phyloP scores from a whole-genome alignment of 2,329 filamentous ascomycete genomes.

The Claviceps arundinis region DNA sequence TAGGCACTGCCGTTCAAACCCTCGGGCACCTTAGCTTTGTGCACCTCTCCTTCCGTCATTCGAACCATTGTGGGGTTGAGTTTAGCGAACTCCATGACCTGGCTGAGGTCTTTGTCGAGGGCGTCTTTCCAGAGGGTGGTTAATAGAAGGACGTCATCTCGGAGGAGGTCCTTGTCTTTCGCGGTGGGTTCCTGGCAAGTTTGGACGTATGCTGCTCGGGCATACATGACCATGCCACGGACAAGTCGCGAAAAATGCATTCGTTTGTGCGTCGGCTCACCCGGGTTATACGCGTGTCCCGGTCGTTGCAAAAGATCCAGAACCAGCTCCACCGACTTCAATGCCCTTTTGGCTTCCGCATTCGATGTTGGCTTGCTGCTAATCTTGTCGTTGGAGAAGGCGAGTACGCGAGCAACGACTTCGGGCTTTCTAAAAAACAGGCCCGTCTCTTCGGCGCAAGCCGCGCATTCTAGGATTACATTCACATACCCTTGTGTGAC shows the following conservation, averaged over 20 bases:
- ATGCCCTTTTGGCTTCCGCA: conserved; percentile 24
- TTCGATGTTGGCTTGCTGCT: conserved; percentile 18
- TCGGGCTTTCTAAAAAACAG: conserved; percentile 29
- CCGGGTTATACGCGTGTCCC: conserved; percentile 19
- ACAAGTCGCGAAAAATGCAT: conserved; percentile 15
- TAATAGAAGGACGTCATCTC: conserved; percentile 17
- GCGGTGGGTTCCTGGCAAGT: conserved; percentile 12
- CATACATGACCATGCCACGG: conserved; percentile 19
- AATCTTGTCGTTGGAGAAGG: conserved; percentile 24
- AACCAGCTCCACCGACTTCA: conserved; percentile 32
- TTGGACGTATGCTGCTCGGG: conserved; percentile 14
- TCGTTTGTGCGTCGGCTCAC: conserved; percentile 8
- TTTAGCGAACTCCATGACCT: conserved; percentile 12
- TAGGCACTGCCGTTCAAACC: conserved; percentile 15
- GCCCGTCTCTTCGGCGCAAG: conserved; percentile 31
- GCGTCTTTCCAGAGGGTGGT: conserved; percentile 14
- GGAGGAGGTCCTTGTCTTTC: conserved; percentile 13
- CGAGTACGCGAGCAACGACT: conserved; percentile 19
- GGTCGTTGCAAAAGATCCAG: conserved; percentile 35
- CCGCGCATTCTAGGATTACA: conserved; percentile 36
- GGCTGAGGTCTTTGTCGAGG: conserved; percentile 9
- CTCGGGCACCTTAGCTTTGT: conserved; percentile 1
- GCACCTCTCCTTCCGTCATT: conserved; percentile 1
- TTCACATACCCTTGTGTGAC: conserved; percentile 27
- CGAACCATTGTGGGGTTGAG: conserved; percentile 12